A percentile compares a stretch with the other conserved stretches of the same genome.
phyloP scores from a whole-genome alignment of 345 rosid species.

The Excoecaria cochinchinensis region DNA sequence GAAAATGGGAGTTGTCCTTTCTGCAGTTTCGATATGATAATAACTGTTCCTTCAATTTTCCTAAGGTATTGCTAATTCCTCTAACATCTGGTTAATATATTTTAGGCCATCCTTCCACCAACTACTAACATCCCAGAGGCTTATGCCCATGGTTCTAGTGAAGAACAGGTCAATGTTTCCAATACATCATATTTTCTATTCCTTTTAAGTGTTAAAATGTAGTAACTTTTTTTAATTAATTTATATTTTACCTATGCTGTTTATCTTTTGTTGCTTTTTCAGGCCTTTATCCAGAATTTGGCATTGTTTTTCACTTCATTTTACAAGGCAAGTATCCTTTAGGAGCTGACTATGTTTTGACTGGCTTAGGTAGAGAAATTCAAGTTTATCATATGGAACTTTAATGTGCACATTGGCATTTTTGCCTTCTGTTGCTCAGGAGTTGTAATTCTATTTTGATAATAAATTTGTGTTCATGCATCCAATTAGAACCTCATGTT shows the following conservation, averaged over 20 bases:
- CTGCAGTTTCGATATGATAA: neutral
- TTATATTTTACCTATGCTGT: neutral
- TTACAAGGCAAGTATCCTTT: conserved; percentile 59
- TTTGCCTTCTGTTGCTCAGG: neutral
- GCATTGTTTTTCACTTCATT: conserved; percentile 96
- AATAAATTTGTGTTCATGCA: neutral
- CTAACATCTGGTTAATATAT: conserved; percentile 4
- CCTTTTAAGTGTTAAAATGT: neutral
- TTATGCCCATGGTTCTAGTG: conserved; percentile 76
- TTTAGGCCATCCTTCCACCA: conserved; percentile 75
- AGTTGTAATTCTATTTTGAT: neutral
- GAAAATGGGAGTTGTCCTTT: neutral
- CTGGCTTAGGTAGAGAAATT: neutral
- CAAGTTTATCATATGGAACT: neutral
- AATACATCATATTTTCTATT: neutral
- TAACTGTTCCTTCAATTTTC: neutral
- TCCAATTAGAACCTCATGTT: neutral
- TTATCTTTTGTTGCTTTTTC: conserved; percentile 23
- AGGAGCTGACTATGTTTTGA: neutral
- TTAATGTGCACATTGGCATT: neutral
- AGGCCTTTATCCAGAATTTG: conserved; percentile 99
- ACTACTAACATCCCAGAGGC: conserved; percentile 89
- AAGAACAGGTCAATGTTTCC: conserved; percentile 66
- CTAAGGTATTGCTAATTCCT: neutral
- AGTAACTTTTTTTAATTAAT: neutral